These are phyloP conservation scores for Corylus americana DNA, from an alignment of 306 rosid species.

Conservation along the genomic window DNA sequence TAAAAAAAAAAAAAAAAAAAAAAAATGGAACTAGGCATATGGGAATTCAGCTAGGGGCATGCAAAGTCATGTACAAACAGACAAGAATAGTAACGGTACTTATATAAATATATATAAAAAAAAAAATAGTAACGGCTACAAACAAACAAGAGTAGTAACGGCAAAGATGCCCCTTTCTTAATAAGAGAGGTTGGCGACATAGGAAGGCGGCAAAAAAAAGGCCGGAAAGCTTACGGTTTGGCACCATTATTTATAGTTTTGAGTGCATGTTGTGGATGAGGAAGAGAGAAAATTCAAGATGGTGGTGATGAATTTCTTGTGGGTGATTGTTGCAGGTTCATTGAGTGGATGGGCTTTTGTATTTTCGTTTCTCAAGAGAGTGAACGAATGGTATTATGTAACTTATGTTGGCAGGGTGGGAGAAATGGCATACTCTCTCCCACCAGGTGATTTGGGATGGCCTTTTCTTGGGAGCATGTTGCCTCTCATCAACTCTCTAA, in stretches of 20 bases:
- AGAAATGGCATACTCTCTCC: conserved; percentile 5
- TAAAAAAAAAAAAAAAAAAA: too few relatives aligned
- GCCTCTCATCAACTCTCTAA: conserved; percentile 18
- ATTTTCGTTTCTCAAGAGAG: conserved; percentile 19
- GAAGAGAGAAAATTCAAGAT: background rate
- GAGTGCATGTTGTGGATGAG: background rate
- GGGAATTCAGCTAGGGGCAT: too few relatives aligned
- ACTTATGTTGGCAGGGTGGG: background rate
- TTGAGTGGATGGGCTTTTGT: conserved; percentile 8
- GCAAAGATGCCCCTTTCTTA: too few relatives aligned
- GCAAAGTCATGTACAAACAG: too few relatives aligned
- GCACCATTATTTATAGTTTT: background rate
- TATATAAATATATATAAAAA: too few relatives aligned
- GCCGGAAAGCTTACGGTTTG: too few relatives aligned
- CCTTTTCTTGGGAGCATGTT: conserved; percentile 23
- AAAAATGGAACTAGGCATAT: too few relatives aligned
- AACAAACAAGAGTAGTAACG: too few relatives aligned
- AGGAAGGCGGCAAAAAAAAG: too few relatives aligned
- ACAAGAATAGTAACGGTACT: too few relatives aligned
- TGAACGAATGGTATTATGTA: conserved; percentile 23
- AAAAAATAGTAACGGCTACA: too few relatives aligned
- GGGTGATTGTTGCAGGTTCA: background rate
- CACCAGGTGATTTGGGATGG: conserved; percentile 43
- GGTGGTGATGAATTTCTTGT: background rate
- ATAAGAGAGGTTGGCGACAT: too few relatives aligned